Base-by-base conservation (phyloP, 306 rosid genomes). In the Vachellia pachyceras region DNA sequence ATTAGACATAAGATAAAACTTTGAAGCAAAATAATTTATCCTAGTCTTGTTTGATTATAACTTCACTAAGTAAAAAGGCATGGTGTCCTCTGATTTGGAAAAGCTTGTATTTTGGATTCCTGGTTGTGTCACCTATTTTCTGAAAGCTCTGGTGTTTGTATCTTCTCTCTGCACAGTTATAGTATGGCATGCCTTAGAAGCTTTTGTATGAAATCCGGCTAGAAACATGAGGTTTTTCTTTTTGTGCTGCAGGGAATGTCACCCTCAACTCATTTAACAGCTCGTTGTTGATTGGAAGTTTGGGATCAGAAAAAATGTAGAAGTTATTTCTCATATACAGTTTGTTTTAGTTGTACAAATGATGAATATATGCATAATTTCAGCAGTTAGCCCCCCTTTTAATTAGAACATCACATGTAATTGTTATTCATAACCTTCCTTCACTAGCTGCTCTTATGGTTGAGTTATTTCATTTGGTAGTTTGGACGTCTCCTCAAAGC, bases 211-310 rank as follows among this genome's bases (percentile, higher is more conserved):
- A 17, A 47, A 72, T 72, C 29, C 25, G 20, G 29, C 41, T 41
- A 35, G 36, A 68, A 25, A 40, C 71, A 33, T 77, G 66, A 77
- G 11, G 58, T n/a, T 33, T 70, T 55, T 41, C 5, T 61, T 73
- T 29, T 57, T 82, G 52, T 85, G 79, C 15, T 79, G 86, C 91
- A 87, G 91, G 82, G 50, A 83, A 77, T 66, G 84, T 73, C 58
- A 80, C 65, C 74, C 57, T 80, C 47, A 77, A 84, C 39, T 81
- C 90, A 58, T 69, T 78, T 71, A 49, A 81, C 85, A 82, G 81
- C 88, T 76, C 77, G 71, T 75, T 46, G 79, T 90, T 77, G 86
- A 90, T 79, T 84, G 78, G 78, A 72, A 46, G 69, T 45, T 68
- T 69, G 41, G 78, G 77, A 63, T 69, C 33, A 64, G 72, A 57